Percentiles rank a stretch among this genome's conserved stretches.
Conservation (phyloP, 257 asterid species). For the Euphrasia confusa region DNA sequence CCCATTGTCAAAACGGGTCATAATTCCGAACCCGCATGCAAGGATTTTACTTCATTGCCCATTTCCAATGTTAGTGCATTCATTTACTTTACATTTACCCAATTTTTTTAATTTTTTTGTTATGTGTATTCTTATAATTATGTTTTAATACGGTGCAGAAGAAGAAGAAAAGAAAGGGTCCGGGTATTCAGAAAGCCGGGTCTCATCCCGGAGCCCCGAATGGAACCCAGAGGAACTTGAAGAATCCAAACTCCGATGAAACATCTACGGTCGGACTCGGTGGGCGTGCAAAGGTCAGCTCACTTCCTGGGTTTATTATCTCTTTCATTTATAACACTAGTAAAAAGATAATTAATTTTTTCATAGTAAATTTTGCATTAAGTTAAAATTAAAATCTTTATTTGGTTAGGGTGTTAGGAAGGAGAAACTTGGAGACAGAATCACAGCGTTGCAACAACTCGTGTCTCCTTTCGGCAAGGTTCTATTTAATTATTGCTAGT, state of each 20-base stretch:
- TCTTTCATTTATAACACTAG: neutral
- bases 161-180: conserved; percentile 38
- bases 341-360: neutral
- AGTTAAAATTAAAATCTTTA: neutral
- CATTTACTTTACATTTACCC: neutral
- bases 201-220: conserved; percentile 24
- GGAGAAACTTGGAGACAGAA: conserved; percentile 86
- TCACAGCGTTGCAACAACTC: conserved; percentile 82
- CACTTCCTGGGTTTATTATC: neutral
- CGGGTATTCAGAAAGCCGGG: conserved; percentile 29
- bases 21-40: conserved; percentile 28
- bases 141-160: conserved; percentile 11
- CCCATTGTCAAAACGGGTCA: conserved; percentile 20
- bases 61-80: conserved; percentile 24
- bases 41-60: conserved; percentile 4
- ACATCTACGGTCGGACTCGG: conserved; percentile 13
- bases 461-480: conserved; percentile 99
- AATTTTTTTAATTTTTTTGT: too few relatives aligned
- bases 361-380: neutral
- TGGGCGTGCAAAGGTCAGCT: conserved; percentile 73
- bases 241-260: conserved; percentile 39
- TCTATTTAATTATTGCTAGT: neutral
- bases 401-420: conserved; percentile 51
- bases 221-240: conserved; percentile 34
- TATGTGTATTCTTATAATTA: too few relatives aligned